phyloP scores from a whole-genome alignment of 2,329 filamentous ascomycete species.

The Bipolaris zeicola region DNA sequence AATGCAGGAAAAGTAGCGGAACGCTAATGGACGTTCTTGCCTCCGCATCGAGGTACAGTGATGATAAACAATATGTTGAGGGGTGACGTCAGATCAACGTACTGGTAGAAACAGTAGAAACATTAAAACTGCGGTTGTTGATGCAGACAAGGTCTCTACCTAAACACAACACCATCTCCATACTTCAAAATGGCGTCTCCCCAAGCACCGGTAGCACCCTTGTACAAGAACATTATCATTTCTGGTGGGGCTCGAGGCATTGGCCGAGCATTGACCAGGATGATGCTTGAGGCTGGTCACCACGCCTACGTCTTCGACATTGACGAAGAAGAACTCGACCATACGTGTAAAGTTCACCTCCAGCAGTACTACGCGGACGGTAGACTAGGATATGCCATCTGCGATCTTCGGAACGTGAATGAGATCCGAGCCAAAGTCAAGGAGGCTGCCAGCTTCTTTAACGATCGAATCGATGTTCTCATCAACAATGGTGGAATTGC shows the following conservation, averaged over 20 bases:
- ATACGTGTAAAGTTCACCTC: constrained; percentile 50
- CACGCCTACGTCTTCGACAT: constrained; percentile 56
- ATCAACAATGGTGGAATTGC: constrained; percentile 49
- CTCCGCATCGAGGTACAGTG: neutral
- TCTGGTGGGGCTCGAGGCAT: constrained; percentile 56
- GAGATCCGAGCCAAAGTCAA: constrained; percentile 51
- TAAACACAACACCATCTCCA: neutral
- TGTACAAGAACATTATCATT: constrained; percentile 46
- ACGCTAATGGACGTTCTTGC: neutral
- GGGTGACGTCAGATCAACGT: constrained; percentile 39
- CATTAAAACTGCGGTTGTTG: constrained; percentile 1
- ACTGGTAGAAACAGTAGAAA: constrained; percentile 12
- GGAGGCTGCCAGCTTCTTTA: constrained; percentile 52
- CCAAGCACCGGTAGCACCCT: constrained; percentile 8
- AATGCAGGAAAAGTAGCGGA: neutral
- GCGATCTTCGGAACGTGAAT: constrained; percentile 53
- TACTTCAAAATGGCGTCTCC: constrained; percentile 10
- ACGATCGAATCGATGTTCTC: constrained; percentile 49
- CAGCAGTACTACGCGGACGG: constrained; percentile 43
- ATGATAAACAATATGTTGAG: constrained; percentile 11
- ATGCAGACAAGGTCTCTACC: constrained; percentile 2
- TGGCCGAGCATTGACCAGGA: constrained; percentile 54
- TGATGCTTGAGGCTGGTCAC: constrained; percentile 53
- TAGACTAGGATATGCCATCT: constrained; percentile 46
- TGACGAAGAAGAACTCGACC: constrained; percentile 44